Evolutionary conservation across 2,329 filamentous ascomycete species (phyloP).

Genomic region (Cryphonectria naterciae): DNA sequence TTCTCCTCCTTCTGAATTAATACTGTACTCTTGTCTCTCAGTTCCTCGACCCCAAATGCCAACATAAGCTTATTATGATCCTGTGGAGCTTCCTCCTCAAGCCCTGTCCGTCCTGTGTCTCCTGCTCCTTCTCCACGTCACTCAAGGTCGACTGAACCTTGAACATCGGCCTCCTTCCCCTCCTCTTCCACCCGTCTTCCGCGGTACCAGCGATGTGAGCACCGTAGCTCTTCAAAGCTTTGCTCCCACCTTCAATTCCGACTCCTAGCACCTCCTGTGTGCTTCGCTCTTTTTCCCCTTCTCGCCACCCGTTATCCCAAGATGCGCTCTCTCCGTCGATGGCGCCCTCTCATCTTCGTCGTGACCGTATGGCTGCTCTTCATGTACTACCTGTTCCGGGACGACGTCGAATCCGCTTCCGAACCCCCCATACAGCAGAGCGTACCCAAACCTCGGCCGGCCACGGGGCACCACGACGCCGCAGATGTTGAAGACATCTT

Average conservation of each 20-base stretch:
- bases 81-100: not conserved
- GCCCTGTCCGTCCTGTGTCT: not conserved
- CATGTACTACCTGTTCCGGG: conserved; percentile 26
- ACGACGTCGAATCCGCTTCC: conserved; percentile 23
- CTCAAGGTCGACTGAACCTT: not conserved
- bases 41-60: not conserved
- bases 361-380: conserved; percentile 26
- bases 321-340: conserved; percentile 28
- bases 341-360: conserved; percentile 27
- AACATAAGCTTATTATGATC: not conserved
- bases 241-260: not conserved
- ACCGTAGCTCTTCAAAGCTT: not conserved
- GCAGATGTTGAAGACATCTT: conserved; percentile 18
- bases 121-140: not conserved
- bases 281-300: not conserved
- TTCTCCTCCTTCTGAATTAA: not conserved
- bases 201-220: conserved; percentile 14
- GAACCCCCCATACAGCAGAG: conserved; percentile 26
- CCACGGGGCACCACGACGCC: conserved; percentile 23
- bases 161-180: not conserved
- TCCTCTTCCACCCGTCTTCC: not conserved
- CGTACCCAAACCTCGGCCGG: conserved; percentile 14
- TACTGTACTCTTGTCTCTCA: not conserved
- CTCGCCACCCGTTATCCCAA: not conserved
- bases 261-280: not conserved